A percentile compares a stretch with the other conserved stretches of the same genome.
Conservation (phyloP, 139 green algal species). For the Chlorella vulgaris region DNA sequence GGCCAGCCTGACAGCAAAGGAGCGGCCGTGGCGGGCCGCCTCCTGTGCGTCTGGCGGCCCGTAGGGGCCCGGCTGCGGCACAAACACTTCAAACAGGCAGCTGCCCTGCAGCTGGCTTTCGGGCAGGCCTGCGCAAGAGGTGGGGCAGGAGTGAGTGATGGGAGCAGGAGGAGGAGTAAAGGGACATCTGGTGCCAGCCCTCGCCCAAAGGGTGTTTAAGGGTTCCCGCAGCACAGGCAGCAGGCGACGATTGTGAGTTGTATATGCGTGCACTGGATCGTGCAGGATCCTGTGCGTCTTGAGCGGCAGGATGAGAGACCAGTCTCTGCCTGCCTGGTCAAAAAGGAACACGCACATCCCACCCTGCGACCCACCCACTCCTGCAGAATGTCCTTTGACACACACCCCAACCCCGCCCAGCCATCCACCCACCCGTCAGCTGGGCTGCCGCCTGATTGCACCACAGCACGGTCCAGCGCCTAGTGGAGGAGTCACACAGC, state of each 20-base stretch:
- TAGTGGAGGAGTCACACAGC: slow-evolving; percentile 1
- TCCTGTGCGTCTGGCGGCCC: neutral
- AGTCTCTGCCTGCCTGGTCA: too few relatives aligned
- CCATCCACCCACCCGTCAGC: neutral
- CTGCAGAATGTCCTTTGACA: neutral
- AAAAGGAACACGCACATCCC: too few relatives aligned
- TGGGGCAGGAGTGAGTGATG: neutral
- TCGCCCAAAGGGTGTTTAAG: too few relatives aligned
- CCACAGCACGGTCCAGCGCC: slow-evolving; percentile 16
- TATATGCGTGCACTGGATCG: too few relatives aligned
- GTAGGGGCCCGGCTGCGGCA: neutral
- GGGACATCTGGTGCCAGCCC: too few relatives aligned
- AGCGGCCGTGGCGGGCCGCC: neutral
- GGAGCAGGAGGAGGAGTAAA: neutral
- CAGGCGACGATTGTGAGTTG: too few relatives aligned
- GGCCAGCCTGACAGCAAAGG: neutral
- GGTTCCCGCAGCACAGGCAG: too few relatives aligned
- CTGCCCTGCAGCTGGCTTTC: neutral
- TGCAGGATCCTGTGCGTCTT: too few relatives aligned
- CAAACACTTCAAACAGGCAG: slow-evolving; percentile 13
- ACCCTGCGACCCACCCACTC: too few relatives aligned
- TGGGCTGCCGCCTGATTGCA: neutral
- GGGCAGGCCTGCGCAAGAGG: slow-evolving; percentile 3
- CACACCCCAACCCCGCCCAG: too few relatives aligned
- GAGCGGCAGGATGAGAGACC: too few relatives aligned